These are phyloP conservation scores for Fistulifera pelliculosa DNA, from an alignment of 108 stramenopile genomes.

Conservation along the genomic window DNA sequence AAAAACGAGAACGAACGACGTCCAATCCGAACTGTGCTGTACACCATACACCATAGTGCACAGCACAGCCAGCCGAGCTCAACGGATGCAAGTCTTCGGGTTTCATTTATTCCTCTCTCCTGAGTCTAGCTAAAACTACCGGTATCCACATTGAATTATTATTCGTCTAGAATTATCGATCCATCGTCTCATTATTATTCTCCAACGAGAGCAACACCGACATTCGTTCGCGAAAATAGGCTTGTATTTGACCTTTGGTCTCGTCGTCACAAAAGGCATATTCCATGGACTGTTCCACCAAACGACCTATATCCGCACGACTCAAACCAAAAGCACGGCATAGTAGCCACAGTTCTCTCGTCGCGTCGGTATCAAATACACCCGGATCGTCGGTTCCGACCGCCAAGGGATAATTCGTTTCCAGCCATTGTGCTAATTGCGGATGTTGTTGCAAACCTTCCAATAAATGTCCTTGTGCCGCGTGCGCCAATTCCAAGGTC, in stretches of 20 bases:
- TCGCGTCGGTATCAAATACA: slow-evolving; percentile 51
- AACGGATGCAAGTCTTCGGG: too few relatives aligned
- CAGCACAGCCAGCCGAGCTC: too few relatives aligned
- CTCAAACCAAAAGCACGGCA: slow-evolving; percentile 30
- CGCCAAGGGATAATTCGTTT: slow-evolving; percentile 31
- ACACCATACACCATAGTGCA: too few relatives aligned
- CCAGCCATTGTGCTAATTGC: slow-evolving; percentile 32
- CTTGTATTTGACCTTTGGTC: slow-evolving; percentile 11
- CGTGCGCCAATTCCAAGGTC: slow-evolving; percentile 54
- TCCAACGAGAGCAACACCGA: too few relatives aligned
- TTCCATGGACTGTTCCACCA: slow-evolving; percentile 32
- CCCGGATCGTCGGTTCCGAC: slow-evolving; percentile 72
- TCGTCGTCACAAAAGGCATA: slow-evolving; percentile 37
- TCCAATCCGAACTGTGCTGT: too few relatives aligned
- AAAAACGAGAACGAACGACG: too few relatives aligned
- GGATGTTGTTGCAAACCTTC: slow-evolving; percentile 54
- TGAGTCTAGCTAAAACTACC: too few relatives aligned
- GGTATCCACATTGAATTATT: too few relatives aligned
- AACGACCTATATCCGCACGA: slow-evolving; percentile 12
- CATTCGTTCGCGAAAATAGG: too few relatives aligned
- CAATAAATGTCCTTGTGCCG: slow-evolving; percentile 34
- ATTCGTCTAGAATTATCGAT: too few relatives aligned
- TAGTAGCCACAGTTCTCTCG: slow-evolving; percentile 42
- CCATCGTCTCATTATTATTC: too few relatives aligned
- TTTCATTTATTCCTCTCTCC: too few relatives aligned